Evolutionary conservation across 352 stramenopile species (phyloP).

Genomic region (Phytophthora sansomeana): DNA sequence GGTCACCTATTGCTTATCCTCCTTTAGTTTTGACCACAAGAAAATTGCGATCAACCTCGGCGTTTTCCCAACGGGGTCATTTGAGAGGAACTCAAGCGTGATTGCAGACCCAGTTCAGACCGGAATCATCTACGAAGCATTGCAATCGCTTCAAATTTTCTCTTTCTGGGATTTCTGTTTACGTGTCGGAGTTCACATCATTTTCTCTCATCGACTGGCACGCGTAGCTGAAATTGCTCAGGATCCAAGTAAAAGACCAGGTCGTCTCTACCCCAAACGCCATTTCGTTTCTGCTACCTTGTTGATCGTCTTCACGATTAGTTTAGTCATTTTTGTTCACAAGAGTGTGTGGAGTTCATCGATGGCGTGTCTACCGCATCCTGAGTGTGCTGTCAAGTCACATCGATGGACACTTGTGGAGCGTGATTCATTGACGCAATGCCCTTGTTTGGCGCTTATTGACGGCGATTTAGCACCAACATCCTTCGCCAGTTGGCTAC

Average conservation of each 20-base stretch:
- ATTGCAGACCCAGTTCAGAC: conserved; percentile 34
- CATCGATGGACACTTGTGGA: conserved; percentile 21
- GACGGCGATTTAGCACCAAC: conserved; percentile 19
- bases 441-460: conserved; percentile 21
- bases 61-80: conserved; percentile 37
- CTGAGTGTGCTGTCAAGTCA: conserved; percentile 20
- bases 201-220: conserved; percentile 9
- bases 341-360: conserved; percentile 19
- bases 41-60: conserved; percentile 40
- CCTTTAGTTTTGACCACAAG: conserved; percentile 31
- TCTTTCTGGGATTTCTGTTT: conserved; percentile 30
- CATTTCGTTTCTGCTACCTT: conserved; percentile 3
- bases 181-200: conserved; percentile 14
- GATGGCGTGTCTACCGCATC: conserved; percentile 9
- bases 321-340: conserved; percentile 14
- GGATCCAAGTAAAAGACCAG: neutral
- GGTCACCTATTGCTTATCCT: conserved; percentile 34
- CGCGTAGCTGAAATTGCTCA: conserved; percentile 4
- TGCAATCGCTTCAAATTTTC: conserved; percentile 42
- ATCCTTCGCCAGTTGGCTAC: conserved; percentile 10
- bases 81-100: conserved; percentile 37
- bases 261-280: conserved; percentile 16
- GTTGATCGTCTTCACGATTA: conserved; percentile 5
- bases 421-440: conserved; percentile 10
- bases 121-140: conserved; percentile 21